phyloP scores from a whole-genome alignment of 331 rosid species.

The Ulmus americana region DNA sequence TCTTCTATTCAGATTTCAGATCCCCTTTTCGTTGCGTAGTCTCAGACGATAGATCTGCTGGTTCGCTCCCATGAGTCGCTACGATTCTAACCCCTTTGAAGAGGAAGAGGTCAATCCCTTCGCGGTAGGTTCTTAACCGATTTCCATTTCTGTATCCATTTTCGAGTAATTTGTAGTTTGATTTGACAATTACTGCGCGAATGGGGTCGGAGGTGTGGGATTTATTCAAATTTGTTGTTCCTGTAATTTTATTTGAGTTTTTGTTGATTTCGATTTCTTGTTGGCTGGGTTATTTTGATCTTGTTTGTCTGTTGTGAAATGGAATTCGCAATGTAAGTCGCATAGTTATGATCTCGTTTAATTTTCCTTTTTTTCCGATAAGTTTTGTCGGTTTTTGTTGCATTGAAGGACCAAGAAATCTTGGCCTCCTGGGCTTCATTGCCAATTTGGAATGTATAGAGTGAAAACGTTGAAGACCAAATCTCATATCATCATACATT shows the following conservation, averaged over 20 bases:
- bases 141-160: not conserved
- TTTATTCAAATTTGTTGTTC: not conserved
- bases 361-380: no score
- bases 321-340: slow-evolving; percentile 20
- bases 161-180: no score
- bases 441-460: not conserved
- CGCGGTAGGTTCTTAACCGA: slow-evolving; percentile 42
- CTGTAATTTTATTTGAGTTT: not conserved
- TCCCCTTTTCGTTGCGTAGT: slow-evolving; percentile 5
- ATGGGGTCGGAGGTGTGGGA: not conserved
- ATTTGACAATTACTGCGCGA: no score
- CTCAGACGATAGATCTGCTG: slow-evolving; percentile 29
- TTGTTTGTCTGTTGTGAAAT: slow-evolving; percentile 1
- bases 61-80: slow-evolving; percentile 44
- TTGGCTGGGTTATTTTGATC: slow-evolving; percentile 2
- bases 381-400: not conserved
- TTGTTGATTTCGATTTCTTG: slow-evolving; percentile 6
- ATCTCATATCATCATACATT: slow-evolving; percentile 1
- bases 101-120: slow-evolving; percentile 89
- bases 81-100: slow-evolving; percentile 72
- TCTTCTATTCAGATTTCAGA: slow-evolving; percentile 3
- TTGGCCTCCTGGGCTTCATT: not conserved
- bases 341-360: not conserved
- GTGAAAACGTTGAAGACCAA: not conserved
- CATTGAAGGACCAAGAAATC: not conserved